These are phyloP conservation scores for Pythium brassicae DNA, from an alignment of 352 stramenopile genomes.

Conservation along the genomic window DNA sequence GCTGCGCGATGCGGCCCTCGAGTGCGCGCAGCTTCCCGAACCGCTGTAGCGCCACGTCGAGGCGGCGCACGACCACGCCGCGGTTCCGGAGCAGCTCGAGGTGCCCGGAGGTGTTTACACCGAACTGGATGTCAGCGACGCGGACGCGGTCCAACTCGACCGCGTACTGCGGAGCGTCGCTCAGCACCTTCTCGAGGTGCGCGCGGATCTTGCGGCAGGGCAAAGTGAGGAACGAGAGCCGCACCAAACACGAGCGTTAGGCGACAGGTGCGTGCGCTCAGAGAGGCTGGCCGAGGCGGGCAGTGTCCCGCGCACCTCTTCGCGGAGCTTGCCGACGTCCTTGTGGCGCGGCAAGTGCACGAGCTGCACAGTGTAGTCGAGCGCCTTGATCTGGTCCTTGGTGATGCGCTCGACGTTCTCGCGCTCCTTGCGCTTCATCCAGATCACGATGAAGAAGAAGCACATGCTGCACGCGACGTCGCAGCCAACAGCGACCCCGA, in stretches of 20 bases:
- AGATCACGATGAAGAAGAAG: conserved; percentile 68
- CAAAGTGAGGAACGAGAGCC: too few relatives aligned
- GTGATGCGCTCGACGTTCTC: conserved; percentile 52
- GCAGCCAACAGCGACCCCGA: conserved; percentile 61
- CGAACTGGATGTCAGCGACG: conserved; percentile 79
- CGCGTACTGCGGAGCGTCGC: conserved; percentile 42
- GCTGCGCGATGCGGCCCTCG: conserved; percentile 29
- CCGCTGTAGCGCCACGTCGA: conserved; percentile 63
- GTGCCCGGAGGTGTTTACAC: conserved; percentile 57
- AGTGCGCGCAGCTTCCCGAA: conserved; percentile 65
- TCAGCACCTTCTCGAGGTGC: conserved; percentile 64
- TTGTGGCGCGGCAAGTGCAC: conserved; percentile 56
- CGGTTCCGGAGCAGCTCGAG: conserved; percentile 57
- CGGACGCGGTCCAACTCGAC: conserved; percentile 50
- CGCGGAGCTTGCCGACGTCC: conserved; percentile 50
- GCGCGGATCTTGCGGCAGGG: conserved; percentile 36
- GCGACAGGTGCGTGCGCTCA: too few relatives aligned
- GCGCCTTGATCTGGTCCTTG: conserved; percentile 59
- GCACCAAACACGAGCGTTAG: too few relatives aligned
- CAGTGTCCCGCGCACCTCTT: conserved; percentile 35
- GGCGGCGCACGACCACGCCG: conserved; percentile 49
- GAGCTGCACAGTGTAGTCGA: conserved; percentile 80
- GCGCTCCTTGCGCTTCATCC: conserved; percentile 71
- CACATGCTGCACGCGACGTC: conserved; percentile 63
- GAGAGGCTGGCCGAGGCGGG: too few relatives aligned